phyloP scores from a whole-genome alignment of 106 monocot genomes.

The Amphibolis antarctica region DNA sequence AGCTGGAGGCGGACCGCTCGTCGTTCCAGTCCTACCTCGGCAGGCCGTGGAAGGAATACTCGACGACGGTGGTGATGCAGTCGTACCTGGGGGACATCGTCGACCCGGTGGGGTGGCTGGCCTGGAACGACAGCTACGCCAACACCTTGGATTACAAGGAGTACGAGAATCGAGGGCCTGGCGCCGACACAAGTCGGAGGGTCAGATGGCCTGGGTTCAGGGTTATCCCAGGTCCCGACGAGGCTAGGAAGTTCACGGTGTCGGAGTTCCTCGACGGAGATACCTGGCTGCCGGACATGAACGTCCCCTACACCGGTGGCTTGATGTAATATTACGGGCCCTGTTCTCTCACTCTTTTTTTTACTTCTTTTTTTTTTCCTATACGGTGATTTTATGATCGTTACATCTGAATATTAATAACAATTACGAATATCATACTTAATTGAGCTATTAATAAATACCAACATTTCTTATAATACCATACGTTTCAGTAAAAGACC shows the following conservation, averaged over 20 bases:
- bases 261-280: slow-evolving; percentile 14
- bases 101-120: neutral
- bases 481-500: no score
- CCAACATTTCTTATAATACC: no score
- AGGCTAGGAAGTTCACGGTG: slow-evolving; percentile 6
- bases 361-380: no score
- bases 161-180: slow-evolving; percentile 2
- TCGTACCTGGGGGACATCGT: neutral
- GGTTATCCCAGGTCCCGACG: neutral
- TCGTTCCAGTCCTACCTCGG: slow-evolving; percentile 5
- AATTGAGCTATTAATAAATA: no score
- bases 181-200: neutral
- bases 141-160: neutral
- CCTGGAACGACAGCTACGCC: neutral
- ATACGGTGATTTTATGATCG: no score
- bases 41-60: slow-evolving; percentile 7
- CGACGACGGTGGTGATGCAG: slow-evolving; percentile 7
- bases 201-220: neutral
- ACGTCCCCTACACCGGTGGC: neutral
- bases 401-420: no score
- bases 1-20: neutral
- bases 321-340: no score
- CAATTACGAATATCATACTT: no score
- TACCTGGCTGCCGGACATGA: slow-evolving; percentile 12
- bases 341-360: no score